phyloP scores from a whole-genome alignment of 257 asterid genomes.

The Solanum raphanifolium region DNA sequence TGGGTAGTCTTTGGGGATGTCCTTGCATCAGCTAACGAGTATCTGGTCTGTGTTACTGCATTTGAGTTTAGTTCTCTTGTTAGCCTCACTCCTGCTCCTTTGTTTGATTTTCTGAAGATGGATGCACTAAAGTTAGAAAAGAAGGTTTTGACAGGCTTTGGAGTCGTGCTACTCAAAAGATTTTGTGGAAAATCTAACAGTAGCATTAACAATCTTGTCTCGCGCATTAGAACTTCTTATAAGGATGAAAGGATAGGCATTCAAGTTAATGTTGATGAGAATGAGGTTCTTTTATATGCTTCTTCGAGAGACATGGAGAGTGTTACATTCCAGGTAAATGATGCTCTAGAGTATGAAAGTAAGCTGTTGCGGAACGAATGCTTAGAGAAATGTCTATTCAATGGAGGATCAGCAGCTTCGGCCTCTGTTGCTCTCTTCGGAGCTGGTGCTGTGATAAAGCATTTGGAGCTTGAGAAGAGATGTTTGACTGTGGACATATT shows the following conservation, averaged over 20 bases:
- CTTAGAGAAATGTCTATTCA: slow-evolving; percentile 54
- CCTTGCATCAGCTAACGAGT: slow-evolving; percentile 53
- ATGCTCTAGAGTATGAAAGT: slow-evolving; percentile 47
- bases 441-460: slow-evolving; percentile 85
- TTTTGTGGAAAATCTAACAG: slow-evolving; percentile 65
- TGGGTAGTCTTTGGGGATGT: slow-evolving; percentile 86
- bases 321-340: slow-evolving; percentile 31
- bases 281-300: slow-evolving; percentile 54
- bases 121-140: slow-evolving; percentile 42
- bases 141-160: slow-evolving; percentile 52
- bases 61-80: slow-evolving; percentile 40
- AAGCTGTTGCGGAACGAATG: slow-evolving; percentile 64
- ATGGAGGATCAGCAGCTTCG: slow-evolving; percentile 41
- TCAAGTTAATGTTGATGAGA: slow-evolving; percentile 59
- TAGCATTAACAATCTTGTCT: slow-evolving; percentile 42
- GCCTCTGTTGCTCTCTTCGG: slow-evolving; percentile 79
- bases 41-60: slow-evolving; percentile 74
- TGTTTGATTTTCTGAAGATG: slow-evolving; percentile 56
- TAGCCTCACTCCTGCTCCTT: slow-evolving; percentile 50
- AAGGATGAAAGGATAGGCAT: slow-evolving; percentile 58
- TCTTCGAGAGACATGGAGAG: slow-evolving; percentile 51
- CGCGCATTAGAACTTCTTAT: slow-evolving; percentile 42
- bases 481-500: slow-evolving; percentile 64
- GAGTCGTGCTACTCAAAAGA: slow-evolving; percentile 51
- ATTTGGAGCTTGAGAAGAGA: slow-evolving; percentile 81